Base-by-base conservation (phyloP, 371 early-diverging fungal species). In the Zychaea mexicana region DNA sequence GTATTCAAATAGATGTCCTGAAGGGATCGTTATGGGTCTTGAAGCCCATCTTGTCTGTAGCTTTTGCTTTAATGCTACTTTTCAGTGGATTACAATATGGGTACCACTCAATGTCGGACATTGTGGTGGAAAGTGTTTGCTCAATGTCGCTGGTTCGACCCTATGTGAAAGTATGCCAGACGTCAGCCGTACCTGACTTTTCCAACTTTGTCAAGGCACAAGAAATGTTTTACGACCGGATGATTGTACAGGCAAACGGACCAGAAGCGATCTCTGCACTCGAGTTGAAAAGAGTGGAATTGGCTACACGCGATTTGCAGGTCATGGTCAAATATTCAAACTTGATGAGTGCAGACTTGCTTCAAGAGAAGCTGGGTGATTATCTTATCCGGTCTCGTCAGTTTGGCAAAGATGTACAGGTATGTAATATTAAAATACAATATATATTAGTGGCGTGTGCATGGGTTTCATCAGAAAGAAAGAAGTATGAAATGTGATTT, bases 251-350 rank as follows among this genome's bases (percentile, higher is more conserved):
- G 21, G 52, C 49, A 9, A 60, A 46, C 31, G 66, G 52, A 39
- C 62, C 71, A 10, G 75, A 76, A 13, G 58, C 72, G 5, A 71
- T 77, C n/a, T 73, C 75, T 28, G 73, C 76, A 0, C 33, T 81
- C 1, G 77, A 77, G 27, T 66, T 83, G 2, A 83, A 83, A 55
- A 62, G 61, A 26, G 79, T 74, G 0, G 83, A 83, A 60, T 47
- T 83, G 7, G 83, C 83, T 0, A 77, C 81, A 2, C 69, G 79
- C 26, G 83, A 83, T 60, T 49, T 83, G 5, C 79, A 76, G 52
- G 71, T 72, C 4, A 70, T 81, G 66, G 55, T 83, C 47, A 81
- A 80, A 49, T 76, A 72, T 54, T 83, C 83, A 21, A 67, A 64
- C 2, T 55, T 83, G 24, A 32, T 58, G 13, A 71, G 66, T 17